A percentile compares a stretch with the other conserved stretches of the same genome.
These are phyloP conservation scores for Microthlaspi erraticum DNA, from an alignment of 345 rosid species.

Conservation along the genomic window DNA sequence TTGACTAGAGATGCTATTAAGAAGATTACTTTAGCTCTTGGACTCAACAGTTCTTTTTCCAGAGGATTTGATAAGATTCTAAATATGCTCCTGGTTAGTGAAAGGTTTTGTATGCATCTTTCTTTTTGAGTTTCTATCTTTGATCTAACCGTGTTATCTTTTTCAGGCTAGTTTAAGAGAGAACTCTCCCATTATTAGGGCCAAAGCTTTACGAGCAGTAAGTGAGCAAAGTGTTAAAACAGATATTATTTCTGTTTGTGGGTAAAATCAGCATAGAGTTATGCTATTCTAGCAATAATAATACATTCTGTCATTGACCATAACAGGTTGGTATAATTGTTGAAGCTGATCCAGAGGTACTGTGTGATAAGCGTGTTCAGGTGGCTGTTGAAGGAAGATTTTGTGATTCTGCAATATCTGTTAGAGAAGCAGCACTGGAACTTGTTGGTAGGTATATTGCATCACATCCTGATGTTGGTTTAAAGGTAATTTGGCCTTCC, in stretches of 20 bases:
- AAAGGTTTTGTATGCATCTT: slow-evolving; percentile 32
- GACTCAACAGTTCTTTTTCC: slow-evolving; percentile 89
- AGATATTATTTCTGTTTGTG: slow-evolving; percentile 13
- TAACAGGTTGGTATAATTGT: slow-evolving; percentile 94
- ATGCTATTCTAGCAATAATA: slow-evolving; percentile 38
- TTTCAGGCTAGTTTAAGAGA: slow-evolving; percentile 96
- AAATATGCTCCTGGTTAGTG: slow-evolving; percentile 93
- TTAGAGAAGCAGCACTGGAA: slow-evolving; percentile 97
- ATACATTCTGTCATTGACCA: slow-evolving; percentile 42
- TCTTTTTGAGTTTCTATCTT: neutral
- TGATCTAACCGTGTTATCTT: slow-evolving; percentile 30
- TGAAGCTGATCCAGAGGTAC: slow-evolving; percentile 97
- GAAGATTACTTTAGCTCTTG: slow-evolving; percentile 84
- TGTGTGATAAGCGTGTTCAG: slow-evolving; percentile 91
- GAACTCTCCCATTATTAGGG: slow-evolving; percentile 93
- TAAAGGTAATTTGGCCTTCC: slow-evolving; percentile 61
- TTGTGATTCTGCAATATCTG: slow-evolving; percentile 99
- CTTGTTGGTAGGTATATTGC: slow-evolving; percentile 99
- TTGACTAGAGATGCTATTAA: slow-evolving; percentile 76
- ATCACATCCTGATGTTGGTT: slow-evolving; percentile 95
- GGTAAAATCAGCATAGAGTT: slow-evolving; percentile 21
- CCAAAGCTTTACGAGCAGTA: slow-evolving; percentile 95
- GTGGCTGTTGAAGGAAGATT: slow-evolving; percentile 98
- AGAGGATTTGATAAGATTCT: slow-evolving; percentile 98
- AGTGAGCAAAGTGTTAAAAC: slow-evolving; percentile 45